phyloP scores from a whole-genome alignment of 495 filamentous ascomycete species.

The Thermothielavioides terrestris region DNA sequence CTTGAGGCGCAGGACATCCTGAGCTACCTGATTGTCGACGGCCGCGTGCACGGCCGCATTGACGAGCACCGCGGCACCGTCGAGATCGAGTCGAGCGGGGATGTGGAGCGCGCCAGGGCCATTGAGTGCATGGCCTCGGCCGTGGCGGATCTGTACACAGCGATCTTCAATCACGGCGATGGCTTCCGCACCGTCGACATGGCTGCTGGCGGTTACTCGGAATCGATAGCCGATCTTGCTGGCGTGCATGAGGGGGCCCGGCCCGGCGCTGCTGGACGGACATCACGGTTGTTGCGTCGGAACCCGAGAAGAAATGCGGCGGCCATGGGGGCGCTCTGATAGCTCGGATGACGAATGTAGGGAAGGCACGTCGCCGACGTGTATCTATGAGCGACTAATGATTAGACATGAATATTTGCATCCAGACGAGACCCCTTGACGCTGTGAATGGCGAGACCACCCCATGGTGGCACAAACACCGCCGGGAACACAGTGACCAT shows the following conservation, averaged over 20 bases:
- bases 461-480: too few relatives aligned
- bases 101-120: slow-evolving; percentile 64
- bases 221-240: slow-evolving; percentile 4
- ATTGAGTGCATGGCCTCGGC: slow-evolving; percentile 66
- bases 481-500: too few relatives aligned
- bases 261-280: too few relatives aligned
- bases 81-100: slow-evolving; percentile 64
- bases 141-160: slow-evolving; percentile 53
- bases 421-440: too few relatives aligned
- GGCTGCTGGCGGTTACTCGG: slow-evolving; percentile 6
- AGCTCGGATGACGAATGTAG: too few relatives aligned
- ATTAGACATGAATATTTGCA: too few relatives aligned
- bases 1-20: slow-evolving; percentile 88
- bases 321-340: too few relatives aligned
- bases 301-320: too few relatives aligned
- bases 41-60: slow-evolving; percentile 77
- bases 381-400: too few relatives aligned
- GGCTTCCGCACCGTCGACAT: slow-evolving; percentile 56
- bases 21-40: slow-evolving; percentile 83
- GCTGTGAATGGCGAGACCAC: too few relatives aligned
- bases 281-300: too few relatives aligned
- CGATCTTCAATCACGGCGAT: slow-evolving; percentile 62
- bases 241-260: neutral
- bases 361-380: too few relatives aligned
- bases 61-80: slow-evolving; percentile 80